Evolutionary conservation across 768 basidiomycete species (phyloP).

Genomic region (Clavaria fumosa): DNA sequence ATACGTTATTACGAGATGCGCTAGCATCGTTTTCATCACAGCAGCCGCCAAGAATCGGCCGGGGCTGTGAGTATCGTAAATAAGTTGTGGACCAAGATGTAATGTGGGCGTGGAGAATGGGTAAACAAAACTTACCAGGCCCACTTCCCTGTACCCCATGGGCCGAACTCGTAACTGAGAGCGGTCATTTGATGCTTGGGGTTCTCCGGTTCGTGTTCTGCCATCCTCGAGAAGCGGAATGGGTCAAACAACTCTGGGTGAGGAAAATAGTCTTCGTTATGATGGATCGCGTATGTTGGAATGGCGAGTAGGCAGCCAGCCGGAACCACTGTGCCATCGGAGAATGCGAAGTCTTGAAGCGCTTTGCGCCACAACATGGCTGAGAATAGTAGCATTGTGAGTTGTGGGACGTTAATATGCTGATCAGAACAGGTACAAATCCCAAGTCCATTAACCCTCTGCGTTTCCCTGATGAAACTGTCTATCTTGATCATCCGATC

Average conservation of each 20-base stretch:
- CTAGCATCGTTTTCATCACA: constrained; percentile 28
- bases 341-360: constrained; percentile 27
- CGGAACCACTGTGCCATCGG: constrained; percentile 28
- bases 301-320: constrained; percentile 21
- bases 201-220: constrained; percentile 12
- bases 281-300: constrained; percentile 18
- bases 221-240: constrained; percentile 23
- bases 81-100: no score
- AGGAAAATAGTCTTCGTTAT: constrained; percentile 16
- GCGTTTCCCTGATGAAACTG: no score
- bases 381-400: no score
- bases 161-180: constrained; percentile 16
- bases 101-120: no score
- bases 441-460: no score
- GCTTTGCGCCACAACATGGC: no score
- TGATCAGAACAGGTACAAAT: no score
- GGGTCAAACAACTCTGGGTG: constrained; percentile 26
- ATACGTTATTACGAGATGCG: constrained; percentile 24
- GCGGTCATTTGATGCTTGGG: constrained; percentile 17
- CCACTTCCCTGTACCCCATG: constrained; percentile 24
- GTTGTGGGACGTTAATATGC: no score
- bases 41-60: constrained; percentile 29
- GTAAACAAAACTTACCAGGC: constrained; percentile 16
- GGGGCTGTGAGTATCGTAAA: not conserved
- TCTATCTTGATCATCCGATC: constrained; percentile 23